Conservation (phyloP, 2,329 filamentous ascomycete species). For the Daldinia eschscholtzii region DNA sequence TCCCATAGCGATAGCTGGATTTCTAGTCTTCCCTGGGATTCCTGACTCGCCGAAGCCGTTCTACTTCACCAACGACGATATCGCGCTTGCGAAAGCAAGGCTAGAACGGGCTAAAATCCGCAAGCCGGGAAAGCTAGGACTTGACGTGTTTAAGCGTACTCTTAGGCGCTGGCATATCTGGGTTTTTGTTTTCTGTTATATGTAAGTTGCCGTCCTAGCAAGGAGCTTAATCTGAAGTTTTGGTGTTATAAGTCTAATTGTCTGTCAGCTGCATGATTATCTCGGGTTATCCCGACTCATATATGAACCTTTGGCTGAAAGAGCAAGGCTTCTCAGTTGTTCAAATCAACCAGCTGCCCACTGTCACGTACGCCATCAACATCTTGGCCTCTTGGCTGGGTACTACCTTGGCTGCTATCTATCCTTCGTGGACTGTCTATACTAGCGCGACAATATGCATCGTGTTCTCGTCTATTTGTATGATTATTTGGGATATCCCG, state of each 20-base stretch:
- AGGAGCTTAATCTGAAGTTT: too few species aligned
- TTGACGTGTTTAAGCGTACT: constrained; percentile 60
- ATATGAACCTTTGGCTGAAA: constrained; percentile 68
- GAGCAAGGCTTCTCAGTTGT: constrained; percentile 61
- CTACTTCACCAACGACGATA: constrained; percentile 54
- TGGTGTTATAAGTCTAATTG: background rate
- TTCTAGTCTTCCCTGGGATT: constrained; percentile 60
- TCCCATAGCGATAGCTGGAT: constrained; percentile 64
- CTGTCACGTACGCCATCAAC: constrained; percentile 61
- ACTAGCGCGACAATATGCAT: constrained; percentile 56
- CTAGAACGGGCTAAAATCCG: constrained; percentile 50
- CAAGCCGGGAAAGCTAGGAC: constrained; percentile 56
- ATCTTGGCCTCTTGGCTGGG: constrained; percentile 63
- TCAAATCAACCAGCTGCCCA: constrained; percentile 64
- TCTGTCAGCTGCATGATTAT: constrained; percentile 57
- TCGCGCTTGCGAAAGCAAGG: constrained; percentile 54
- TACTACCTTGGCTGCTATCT: constrained; percentile 63
- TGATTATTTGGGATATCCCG: constrained; percentile 64
- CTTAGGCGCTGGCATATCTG: constrained; percentile 65
- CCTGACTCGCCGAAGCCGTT: constrained; percentile 57
- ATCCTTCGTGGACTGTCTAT: constrained; percentile 63
- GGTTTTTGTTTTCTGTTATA: constrained; percentile 62
- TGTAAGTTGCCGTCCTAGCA: constrained; percentile 53
- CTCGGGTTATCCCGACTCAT: constrained; percentile 59
- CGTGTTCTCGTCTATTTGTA: constrained; percentile 60